These are phyloP conservation scores for Trichoderma guizhouense DNA, from an alignment of 2,329 filamentous ascomycete species.

Conservation along the genomic window DNA sequence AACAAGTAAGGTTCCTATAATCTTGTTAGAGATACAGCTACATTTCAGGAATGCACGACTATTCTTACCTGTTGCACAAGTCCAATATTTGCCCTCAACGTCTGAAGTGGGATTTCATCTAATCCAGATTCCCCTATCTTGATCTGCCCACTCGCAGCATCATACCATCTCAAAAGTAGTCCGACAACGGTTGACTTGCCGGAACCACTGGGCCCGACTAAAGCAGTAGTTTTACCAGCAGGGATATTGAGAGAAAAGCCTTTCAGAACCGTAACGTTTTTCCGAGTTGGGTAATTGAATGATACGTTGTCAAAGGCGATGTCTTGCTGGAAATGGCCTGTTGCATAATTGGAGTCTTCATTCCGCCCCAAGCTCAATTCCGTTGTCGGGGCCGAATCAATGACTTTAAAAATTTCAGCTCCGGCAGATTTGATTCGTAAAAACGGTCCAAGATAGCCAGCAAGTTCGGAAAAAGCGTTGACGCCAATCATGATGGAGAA, in stretches of 20 bases:
- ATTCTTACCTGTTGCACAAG: not conserved
- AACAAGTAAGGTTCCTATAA: not conserved
- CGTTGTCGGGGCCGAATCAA: not conserved
- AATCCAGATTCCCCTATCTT: not conserved
- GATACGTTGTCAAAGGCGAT: not conserved
- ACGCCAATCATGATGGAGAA: constrained; percentile 2
- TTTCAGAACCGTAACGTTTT: not conserved
- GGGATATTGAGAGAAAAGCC: not conserved
- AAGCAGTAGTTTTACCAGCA: not conserved
- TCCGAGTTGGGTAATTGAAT: not conserved
- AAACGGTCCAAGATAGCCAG: not conserved
- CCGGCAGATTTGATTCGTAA: not conserved
- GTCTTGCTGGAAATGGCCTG: not conserved
- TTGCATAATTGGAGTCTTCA: not conserved
- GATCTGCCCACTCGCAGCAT: not conserved
- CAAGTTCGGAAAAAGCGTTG: not conserved
- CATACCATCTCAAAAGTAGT: not conserved
- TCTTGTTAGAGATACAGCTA: not conserved
- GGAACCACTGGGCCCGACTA: not conserved
- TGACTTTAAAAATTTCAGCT: not conserved
- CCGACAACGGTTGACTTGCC: not conserved
- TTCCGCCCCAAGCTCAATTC: not conserved
- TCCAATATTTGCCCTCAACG: not conserved
- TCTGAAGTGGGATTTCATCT: not conserved
- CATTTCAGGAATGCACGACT: not conserved